Evolutionary conservation across 1,284 basidiomycete genomes (phyloP), one percentile per base, ranked within the genome.

Genomic region (Sporisorium iseilematis-ciliati): DNA sequence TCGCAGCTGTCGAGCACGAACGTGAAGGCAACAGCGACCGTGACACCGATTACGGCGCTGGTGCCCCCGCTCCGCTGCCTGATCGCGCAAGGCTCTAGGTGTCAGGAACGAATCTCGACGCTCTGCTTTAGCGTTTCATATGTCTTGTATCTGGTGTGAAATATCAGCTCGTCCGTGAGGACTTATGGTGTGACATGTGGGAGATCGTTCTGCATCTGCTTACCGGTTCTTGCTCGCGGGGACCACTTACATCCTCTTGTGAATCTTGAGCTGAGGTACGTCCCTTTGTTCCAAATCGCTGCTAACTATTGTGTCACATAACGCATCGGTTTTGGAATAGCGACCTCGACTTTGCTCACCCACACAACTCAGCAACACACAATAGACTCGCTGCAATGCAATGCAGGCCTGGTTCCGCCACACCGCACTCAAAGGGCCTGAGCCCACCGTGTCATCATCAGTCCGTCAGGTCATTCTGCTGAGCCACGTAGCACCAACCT

Each of bases 41-140:
- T 3, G 50, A 75, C 26, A 7, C 42, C 5, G 78, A 79, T 41
- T 80, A 80, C 41, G 73, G 72, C n/a, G 42, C 57, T 18, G 78
- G 78, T n/a, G 58, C 57, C 7, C 78, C 78, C 7, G 78, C 78
- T 20, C 78, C 78, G 23, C 60, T 77, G 12, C 73, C 73, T 20
- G 68, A 62, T 45, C 62, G 75, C n/a, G 71, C 75, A 10, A 56
- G 71, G 18, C 72, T 77, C 41, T 77, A 49, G 25, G 20, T 10
- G n/a, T 16, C 20, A 25, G 21, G 5, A 35, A 23, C 33, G 23
- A 7, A 38, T 8, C n/a, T 21, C 7, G 33, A 25, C 35, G 31
- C 20, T 33, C 50, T 8, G 35, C 33, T 7, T 5, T 18, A 16
- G n/a, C 35, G 0, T 14, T 14, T 0, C 18, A 21, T 38, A 21